phyloP scores from a whole-genome alignment of 2,329 filamentous ascomycete species.

The Colletotrichum chlorophyti region DNA sequence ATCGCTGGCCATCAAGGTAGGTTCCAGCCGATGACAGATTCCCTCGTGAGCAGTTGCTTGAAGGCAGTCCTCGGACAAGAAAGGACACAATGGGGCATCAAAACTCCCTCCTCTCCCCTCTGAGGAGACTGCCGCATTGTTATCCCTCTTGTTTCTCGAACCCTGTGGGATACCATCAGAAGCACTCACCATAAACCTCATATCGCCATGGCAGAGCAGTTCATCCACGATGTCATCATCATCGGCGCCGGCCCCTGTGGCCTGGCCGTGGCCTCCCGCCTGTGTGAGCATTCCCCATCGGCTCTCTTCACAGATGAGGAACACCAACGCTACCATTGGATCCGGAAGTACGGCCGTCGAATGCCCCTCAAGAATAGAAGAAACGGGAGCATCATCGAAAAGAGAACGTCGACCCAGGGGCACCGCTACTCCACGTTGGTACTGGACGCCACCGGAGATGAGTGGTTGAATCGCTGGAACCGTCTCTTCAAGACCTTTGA shows the following conservation, averaged over 20 bases:
- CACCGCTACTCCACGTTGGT: conserved; percentile 53
- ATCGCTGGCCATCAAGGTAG: conserved; percentile 24
- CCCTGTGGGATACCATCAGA: not conserved
- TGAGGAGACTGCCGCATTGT: too few species aligned
- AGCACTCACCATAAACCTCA: not conserved
- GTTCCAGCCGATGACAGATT: not conserved
- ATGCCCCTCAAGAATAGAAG: conserved; percentile 63
- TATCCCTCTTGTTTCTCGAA: not conserved
- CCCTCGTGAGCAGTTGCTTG: not conserved
- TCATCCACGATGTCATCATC: conserved; percentile 71
- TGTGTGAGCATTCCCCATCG: conserved; percentile 75
- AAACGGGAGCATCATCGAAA: conserved; percentile 42
- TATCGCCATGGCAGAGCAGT: conserved; percentile 12
- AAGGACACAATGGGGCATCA: not conserved
- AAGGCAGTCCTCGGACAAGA: not conserved
- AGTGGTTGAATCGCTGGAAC: conserved; percentile 78
- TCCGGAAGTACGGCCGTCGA: conserved; percentile 67
- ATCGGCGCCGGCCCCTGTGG: conserved; percentile 79
- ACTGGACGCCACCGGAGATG: conserved; percentile 67
- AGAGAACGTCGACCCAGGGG: conserved; percentile 31
- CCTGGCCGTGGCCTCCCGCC: conserved; percentile 74
- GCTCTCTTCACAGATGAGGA: conserved; percentile 86
- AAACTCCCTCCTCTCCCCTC: not conserved
- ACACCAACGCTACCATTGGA: conserved; percentile 82
- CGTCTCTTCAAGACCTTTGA: conserved; percentile 71